Percentiles rank a stretch among this genome's conserved stretches.
These are phyloP conservation scores for Metarhizium anisopliae DNA, from an alignment of 2,329 filamentous ascomycete species.

Conservation along the genomic window DNA sequence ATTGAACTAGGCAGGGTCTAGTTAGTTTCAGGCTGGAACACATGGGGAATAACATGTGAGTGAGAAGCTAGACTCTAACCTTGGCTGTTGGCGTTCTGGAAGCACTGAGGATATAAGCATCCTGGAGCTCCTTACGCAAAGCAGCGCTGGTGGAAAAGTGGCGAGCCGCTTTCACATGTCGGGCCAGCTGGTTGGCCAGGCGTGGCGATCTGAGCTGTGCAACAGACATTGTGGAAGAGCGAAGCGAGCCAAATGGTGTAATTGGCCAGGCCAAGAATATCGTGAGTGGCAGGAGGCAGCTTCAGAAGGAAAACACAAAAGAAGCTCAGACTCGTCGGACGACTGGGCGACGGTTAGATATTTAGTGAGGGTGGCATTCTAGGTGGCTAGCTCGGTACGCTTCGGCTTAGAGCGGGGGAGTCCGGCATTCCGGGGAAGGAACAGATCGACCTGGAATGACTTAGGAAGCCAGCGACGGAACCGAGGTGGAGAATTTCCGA, in stretches of 20 bases:
- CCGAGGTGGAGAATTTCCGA: conserved; percentile 3
- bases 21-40: not conserved
- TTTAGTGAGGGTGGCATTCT: conserved; percentile 4
- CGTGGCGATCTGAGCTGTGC: conserved; percentile 25
- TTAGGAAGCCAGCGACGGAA: not conserved
- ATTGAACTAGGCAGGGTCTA: conserved; percentile 61
- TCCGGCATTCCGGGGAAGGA: conserved; percentile 1
- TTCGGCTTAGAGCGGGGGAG: conserved; percentile 28
- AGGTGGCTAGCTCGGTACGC: conserved; percentile 21
- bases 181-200: conserved; percentile 25
- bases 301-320: not conserved
- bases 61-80: conserved; percentile 35
- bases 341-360: not conserved
- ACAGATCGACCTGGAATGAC: too few species aligned
- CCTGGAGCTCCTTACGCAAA: conserved; percentile 62
- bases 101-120: conserved; percentile 90
- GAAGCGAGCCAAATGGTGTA: not conserved
- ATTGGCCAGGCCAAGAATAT: not conserved
- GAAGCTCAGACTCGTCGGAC: not conserved
- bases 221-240: conserved; percentile 17
- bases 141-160: conserved; percentile 36
- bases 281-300: not conserved
- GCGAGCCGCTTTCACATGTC: conserved; percentile 32
- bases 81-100: conserved; percentile 84
- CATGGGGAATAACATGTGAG: not conserved